Conservation (phyloP, 2,329 filamentous ascomycete genomes). For the Fusarium keratoplasticum region DNA sequence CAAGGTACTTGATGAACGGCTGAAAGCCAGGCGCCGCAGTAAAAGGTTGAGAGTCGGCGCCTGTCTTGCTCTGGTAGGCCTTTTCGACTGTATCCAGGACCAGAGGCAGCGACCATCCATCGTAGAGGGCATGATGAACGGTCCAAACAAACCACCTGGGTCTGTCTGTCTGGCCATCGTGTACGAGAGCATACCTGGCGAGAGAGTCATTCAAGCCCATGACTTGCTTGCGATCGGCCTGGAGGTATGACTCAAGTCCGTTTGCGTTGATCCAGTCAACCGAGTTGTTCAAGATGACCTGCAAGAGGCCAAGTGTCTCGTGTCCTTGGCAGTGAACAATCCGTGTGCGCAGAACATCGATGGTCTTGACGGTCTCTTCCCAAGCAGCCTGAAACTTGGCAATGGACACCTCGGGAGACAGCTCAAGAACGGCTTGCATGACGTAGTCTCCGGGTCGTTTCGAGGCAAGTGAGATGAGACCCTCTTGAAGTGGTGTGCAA, state of each 20-base stretch:
- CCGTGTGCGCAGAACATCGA: constrained; percentile 24
- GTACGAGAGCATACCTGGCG: constrained; percentile 2
- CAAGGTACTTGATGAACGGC: constrained; percentile 14
- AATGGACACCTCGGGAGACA: constrained; percentile 26
- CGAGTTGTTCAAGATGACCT: constrained; percentile 12
- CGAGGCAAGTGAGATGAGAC: constrained; percentile 52
- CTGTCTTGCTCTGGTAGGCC: neutral
- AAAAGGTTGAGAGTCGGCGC: neutral
- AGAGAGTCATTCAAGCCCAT: constrained; percentile 22
- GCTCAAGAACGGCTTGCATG: constrained; percentile 39
- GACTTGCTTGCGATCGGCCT: neutral
- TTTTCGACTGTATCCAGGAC: neutral
- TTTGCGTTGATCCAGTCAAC: constrained; percentile 5
- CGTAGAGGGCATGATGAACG: constrained; percentile 45
- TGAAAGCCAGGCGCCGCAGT: neutral
- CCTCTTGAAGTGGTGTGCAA: constrained; percentile 55
- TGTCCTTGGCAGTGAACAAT: constrained; percentile 12
- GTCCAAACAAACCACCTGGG: constrained; percentile 39
- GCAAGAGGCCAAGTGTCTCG: constrained; percentile 10
- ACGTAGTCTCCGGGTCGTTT: constrained; percentile 53
- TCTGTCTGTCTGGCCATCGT: neutral
- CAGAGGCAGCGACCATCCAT: constrained; percentile 41
- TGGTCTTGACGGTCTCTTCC: constrained; percentile 5
- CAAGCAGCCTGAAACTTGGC: constrained; percentile 18
- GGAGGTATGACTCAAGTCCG: neutral